Percentiles rank a stretch among this genome's conserved stretches.
Evolutionary conservation across 2,329 filamentous ascomycete species (phyloP).

Genomic region (Sarocladiaceae sp.): DNA sequence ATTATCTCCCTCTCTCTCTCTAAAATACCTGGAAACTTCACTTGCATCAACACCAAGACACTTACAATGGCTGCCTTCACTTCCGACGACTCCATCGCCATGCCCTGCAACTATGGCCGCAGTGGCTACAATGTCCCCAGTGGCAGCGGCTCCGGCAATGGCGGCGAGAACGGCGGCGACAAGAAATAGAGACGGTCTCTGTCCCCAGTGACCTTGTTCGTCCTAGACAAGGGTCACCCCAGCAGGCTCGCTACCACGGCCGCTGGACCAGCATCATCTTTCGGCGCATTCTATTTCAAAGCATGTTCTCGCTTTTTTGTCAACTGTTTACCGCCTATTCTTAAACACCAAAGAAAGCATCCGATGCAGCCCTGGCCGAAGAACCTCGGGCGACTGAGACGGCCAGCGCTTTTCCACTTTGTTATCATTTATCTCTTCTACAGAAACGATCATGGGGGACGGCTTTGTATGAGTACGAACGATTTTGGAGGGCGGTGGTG

Average conservation of each 20-base stretch:
- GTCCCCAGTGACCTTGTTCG: no score
- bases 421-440: background rate
- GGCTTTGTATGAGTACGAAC: constrained; percentile 3
- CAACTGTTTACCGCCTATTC: background rate
- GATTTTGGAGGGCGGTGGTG: background rate
- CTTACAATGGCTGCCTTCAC: constrained; percentile 32
- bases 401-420: background rate
- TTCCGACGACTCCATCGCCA: constrained; percentile 39
- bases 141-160: constrained; percentile 43
- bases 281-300: background rate
- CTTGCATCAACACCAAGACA: constrained; percentile 17
- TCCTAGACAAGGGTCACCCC: no score
- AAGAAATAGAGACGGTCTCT: no score
- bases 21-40: background rate
- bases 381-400: background rate
- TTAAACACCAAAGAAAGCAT: background rate
- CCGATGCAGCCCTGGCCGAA: background rate
- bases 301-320: background rate
- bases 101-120: constrained; percentile 30
- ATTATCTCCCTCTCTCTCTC: no score
- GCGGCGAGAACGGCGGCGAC: constrained; percentile 15
- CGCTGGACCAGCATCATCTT: background rate
- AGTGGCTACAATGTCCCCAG: constrained; percentile 31
- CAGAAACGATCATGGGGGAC: background rate
- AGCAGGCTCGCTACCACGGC: no score